Evolutionary conservation across 495 filamentous ascomycete species (phyloP).

Genomic region (Talaromyces wortmannii): DNA sequence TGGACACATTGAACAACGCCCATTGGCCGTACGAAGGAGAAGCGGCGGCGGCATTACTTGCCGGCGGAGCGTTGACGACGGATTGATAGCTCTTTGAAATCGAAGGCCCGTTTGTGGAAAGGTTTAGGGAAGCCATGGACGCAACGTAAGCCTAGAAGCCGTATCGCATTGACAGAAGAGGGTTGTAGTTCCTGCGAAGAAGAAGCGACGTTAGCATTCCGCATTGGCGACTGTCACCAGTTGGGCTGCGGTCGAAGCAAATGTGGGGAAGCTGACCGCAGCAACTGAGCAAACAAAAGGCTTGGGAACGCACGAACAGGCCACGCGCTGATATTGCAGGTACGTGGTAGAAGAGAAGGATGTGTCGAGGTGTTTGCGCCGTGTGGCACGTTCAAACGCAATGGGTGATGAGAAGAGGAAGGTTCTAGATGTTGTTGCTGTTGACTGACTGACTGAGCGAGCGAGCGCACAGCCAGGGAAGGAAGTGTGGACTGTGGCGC

Average conservation of each 20-base stretch:
- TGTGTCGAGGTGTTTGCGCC: neutral
- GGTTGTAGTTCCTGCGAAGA: too few relatives aligned
- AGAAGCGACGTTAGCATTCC: neutral
- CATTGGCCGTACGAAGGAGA: constrained; percentile 75
- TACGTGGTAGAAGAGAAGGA: neutral
- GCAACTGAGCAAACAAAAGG: neutral
- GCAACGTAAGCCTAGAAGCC: neutral
- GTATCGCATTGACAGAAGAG: neutral
- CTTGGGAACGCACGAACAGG: neutral
- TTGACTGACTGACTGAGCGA: too few relatives aligned
- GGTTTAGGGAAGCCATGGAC: constrained; percentile 84
- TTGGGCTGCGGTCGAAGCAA: too few relatives aligned
- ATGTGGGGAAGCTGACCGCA: neutral
- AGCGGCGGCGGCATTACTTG: constrained; percentile 55
- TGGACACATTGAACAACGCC: constrained; percentile 87
- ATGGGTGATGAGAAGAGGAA: too few relatives aligned
- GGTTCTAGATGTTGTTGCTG: too few relatives aligned
- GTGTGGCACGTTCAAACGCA: neutral
- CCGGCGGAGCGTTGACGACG: constrained; percentile 65
- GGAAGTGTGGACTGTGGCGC: neutral
- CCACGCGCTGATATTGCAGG: too few relatives aligned
- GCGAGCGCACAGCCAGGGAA: neutral
- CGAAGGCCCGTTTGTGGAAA: constrained; percentile 82
- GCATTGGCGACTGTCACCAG: neutral
- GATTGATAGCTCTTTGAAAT: constrained; percentile 90